These are phyloP conservation scores for Hypoxylon crocopeplum DNA, from an alignment of 495 filamentous ascomycete genomes.

Conservation along the genomic window DNA sequence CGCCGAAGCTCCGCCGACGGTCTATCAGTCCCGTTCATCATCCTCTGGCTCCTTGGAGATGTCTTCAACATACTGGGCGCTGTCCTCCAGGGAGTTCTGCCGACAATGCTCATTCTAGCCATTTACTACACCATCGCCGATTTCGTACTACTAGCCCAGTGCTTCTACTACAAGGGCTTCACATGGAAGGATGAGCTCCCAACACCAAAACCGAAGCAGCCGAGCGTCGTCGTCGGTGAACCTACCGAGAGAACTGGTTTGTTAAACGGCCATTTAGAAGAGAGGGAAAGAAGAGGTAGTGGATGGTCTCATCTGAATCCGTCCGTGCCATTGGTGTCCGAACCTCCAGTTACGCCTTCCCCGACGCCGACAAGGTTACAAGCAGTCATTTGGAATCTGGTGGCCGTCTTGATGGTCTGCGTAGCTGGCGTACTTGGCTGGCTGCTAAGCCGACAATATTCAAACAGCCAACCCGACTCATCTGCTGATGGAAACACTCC, in stretches of 20 bases:
- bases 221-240: slow-evolving; percentile 24
- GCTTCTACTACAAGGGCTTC: slow-evolving; percentile 92
- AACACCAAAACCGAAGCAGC: slow-evolving; percentile 33
- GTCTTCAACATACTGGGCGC: slow-evolving; percentile 96
- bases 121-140: slow-evolving; percentile 96
- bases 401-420: slow-evolving; percentile 79
- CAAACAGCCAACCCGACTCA: slow-evolving; percentile 23
- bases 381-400: slow-evolving; percentile 70
- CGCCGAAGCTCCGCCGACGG: slow-evolving; percentile 85
- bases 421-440: slow-evolving; percentile 83
- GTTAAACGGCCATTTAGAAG: slow-evolving; percentile 33
- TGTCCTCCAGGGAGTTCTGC: slow-evolving; percentile 89
- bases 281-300: slow-evolving; percentile 55
- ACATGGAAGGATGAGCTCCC: slow-evolving; percentile 65
- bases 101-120: slow-evolving; percentile 94
- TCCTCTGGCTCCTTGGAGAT: slow-evolving; percentile 91
- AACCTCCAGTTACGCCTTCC: slow-evolving; percentile 40
- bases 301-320: slow-evolving; percentile 76
- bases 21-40: slow-evolving; percentile 85
- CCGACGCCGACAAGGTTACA: slow-evolving; percentile 58
- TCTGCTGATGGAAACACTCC: slow-evolving; percentile 46
- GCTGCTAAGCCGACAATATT: slow-evolving; percentile 67
- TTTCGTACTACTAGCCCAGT: slow-evolving; percentile 84
- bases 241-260: slow-evolving; percentile 53
- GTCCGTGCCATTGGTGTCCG: slow-evolving; percentile 70